These are phyloP conservation scores for Gossypium ekmanianum DNA, from an alignment of 345 rosid genomes.

Conservation along the genomic window DNA sequence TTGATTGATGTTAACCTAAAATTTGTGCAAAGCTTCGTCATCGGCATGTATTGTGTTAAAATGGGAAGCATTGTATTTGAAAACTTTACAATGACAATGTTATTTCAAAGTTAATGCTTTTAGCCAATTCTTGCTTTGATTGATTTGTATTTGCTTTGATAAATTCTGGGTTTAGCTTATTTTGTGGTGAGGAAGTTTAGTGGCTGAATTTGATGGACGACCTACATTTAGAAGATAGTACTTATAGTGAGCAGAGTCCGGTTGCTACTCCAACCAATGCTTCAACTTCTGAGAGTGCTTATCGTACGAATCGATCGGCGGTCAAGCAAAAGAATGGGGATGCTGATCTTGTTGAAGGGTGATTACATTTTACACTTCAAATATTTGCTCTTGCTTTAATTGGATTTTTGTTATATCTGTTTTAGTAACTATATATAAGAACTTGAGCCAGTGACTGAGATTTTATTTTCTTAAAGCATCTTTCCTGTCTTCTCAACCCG, in stretches of 20 bases:
- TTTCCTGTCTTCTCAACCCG: background rate
- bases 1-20: background rate
- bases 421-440: background rate
- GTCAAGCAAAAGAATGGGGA: conserved; percentile 24
- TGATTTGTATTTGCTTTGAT: background rate
- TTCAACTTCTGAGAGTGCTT: conserved; percentile 26
- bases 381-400: background rate
- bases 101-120: background rate
- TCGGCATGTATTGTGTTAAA: background rate
- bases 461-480: background rate
- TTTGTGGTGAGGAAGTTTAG: background rate
- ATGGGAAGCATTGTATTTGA: background rate
- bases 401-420: background rate
- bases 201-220: conserved; percentile 16
- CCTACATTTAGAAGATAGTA: conserved; percentile 3
- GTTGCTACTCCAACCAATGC: conserved; percentile 27
- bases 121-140: background rate
- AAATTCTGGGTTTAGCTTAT: background rate
- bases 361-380: background rate
- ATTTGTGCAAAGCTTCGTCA: background rate
- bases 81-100: background rate
- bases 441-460: background rate
- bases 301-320: conserved; percentile 23
- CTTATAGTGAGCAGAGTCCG: conserved; percentile 7
- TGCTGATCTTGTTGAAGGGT: conserved; percentile 22